phyloP scores from a whole-genome alignment of 805 yeast species.

The Starmerella etchellsii region DNA sequence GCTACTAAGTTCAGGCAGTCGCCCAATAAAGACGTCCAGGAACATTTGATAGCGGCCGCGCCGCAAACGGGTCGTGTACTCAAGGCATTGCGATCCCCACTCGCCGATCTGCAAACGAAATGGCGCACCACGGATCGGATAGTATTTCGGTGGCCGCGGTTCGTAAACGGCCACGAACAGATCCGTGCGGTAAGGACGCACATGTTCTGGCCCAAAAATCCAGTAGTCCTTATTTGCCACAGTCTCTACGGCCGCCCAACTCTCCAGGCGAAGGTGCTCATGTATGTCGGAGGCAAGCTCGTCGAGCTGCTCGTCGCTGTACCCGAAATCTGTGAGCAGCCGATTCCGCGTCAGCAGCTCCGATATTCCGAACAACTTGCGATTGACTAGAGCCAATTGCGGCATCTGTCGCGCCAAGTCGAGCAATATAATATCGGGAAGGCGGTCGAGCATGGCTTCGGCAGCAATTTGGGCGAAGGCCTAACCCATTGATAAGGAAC shows the following conservation, averaged over 20 bases:
- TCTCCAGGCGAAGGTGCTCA: constrained; percentile 10
- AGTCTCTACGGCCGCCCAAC: constrained; percentile 17
- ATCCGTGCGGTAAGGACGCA: not conserved
- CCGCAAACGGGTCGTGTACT: constrained; percentile 14
- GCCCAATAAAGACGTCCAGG: constrained; percentile 11
- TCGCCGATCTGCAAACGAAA: constrained; percentile 10
- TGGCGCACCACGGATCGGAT: constrained; percentile 9
- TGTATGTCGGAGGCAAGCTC: constrained; percentile 13
- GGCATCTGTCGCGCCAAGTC: constrained; percentile 11
- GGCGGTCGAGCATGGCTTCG: constrained; percentile 12
- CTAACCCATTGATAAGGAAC: too few species aligned
- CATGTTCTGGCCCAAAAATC: constrained; percentile 20
- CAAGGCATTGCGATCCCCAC: constrained; percentile 9
- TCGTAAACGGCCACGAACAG: too few species aligned
- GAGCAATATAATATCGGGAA: constrained; percentile 12
- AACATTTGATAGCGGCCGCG: constrained; percentile 15
- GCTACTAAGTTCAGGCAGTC: constrained; percentile 12
- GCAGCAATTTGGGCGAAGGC: too few species aligned
- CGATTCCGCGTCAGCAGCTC: constrained; percentile 6
- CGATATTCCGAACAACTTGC: constrained; percentile 10
- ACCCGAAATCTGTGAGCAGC: constrained; percentile 8
- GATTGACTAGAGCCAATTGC: constrained; percentile 13
- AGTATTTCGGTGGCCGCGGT: too few species aligned
- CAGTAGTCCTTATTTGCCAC: constrained; percentile 17
- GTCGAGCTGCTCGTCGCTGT: constrained; percentile 10